Percentiles rank a stretch among this genome's conserved stretches.
Conservation (phyloP, 805 yeast genomes). For the Candida qinlingensis region DNA sequence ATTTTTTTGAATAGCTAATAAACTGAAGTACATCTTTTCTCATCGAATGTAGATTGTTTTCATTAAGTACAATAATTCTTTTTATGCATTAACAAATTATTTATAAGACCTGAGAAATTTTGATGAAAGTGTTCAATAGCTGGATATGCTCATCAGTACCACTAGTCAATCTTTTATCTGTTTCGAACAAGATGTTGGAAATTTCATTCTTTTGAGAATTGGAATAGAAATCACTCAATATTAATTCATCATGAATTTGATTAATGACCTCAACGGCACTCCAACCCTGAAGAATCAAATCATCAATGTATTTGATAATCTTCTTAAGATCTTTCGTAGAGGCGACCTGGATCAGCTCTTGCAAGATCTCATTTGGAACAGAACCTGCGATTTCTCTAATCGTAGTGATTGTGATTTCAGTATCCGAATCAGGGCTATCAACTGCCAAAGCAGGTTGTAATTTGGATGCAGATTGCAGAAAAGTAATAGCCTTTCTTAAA, state of each 20-base stretch:
- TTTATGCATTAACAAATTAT: background rate
- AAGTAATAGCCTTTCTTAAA: conserved; percentile 87
- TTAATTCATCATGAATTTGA: conserved; percentile 66
- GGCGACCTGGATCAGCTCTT: conserved; percentile 35
- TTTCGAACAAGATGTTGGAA: conserved; percentile 60
- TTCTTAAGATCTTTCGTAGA: conserved; percentile 27
- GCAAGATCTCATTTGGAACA: conserved; percentile 47
- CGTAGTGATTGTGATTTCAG: conserved; percentile 35
- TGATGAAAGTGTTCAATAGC: conserved; percentile 56
- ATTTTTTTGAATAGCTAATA: background rate
- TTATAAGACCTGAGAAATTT: conserved; percentile 37
- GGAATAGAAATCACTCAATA: conserved; percentile 46
- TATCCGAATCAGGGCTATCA: conserved; percentile 8
- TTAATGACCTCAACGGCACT: conserved; percentile 66
- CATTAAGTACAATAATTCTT: no score
- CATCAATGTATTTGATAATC: conserved; percentile 41
- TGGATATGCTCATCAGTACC: conserved; percentile 91
- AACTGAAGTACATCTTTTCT: background rate
- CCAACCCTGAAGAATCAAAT: conserved; percentile 65
- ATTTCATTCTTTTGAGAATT: conserved; percentile 58
- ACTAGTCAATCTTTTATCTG: conserved; percentile 68
- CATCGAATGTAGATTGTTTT: no score
- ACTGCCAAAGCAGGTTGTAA: conserved; percentile 28
- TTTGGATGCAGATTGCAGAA: conserved; percentile 77
- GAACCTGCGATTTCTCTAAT: conserved; percentile 76